Conservation (phyloP, 2,329 filamentous ascomycete genomes). For the Didymella glomerata region DNA sequence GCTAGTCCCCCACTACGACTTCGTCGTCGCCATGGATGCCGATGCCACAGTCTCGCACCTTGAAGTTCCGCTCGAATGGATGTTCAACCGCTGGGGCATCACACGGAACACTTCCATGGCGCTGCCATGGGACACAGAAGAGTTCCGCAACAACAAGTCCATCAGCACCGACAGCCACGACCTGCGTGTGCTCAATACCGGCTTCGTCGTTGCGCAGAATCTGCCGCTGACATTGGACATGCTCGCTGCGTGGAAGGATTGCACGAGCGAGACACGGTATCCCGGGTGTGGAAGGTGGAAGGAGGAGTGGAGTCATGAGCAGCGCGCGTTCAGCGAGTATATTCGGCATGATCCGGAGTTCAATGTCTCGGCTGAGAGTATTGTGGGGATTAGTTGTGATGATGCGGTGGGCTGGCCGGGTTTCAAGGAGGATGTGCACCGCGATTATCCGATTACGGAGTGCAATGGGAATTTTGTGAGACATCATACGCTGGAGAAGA, state of each 20-base stretch:
- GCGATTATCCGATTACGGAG: constrained; percentile 27
- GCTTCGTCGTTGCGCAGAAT: constrained; percentile 52
- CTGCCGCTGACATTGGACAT: constrained; percentile 37
- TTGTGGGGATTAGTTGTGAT: constrained; percentile 45
- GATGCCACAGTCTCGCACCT: constrained; percentile 56
- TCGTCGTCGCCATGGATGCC: constrained; percentile 58
- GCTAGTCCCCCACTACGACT: constrained; percentile 52
- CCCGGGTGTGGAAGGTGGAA: constrained; percentile 42
- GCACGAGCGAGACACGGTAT: constrained; percentile 38
- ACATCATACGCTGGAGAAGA: constrained; percentile 39
- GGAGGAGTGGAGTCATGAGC: constrained; percentile 43
- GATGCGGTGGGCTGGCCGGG: constrained; percentile 48
- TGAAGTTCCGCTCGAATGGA: constrained; percentile 58
- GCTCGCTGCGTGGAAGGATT: constrained; percentile 44
- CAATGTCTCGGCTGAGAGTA: constrained; percentile 28
- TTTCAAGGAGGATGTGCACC: constrained; percentile 26
- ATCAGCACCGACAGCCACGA: constrained; percentile 46
- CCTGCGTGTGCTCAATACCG: constrained; percentile 50
- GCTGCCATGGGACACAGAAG: constrained; percentile 36
- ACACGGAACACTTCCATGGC: constrained; percentile 52
- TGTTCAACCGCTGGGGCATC: constrained; percentile 59
- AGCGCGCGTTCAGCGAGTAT: constrained; percentile 47
- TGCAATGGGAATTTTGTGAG: constrained; percentile 43
- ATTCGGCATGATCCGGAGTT: constrained; percentile 46
- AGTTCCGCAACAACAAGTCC: constrained; percentile 47